Base-by-base conservation (phyloP, 495 filamentous ascomycete genomes). In the Lineolata rhizophorae region DNA sequence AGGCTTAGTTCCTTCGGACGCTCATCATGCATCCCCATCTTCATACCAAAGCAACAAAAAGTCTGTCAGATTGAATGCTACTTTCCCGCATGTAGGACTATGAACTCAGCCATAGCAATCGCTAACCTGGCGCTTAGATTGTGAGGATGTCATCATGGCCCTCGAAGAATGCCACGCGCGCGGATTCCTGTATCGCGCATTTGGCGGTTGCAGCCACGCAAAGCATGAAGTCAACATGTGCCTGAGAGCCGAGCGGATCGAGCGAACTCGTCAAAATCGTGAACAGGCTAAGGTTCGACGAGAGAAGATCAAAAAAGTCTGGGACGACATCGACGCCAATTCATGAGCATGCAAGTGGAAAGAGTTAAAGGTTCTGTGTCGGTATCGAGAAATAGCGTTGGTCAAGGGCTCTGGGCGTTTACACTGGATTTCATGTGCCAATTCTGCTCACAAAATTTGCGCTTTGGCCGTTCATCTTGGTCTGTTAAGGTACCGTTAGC, bases 151-250 rank as follows among this genome's bases (percentile, higher is more conserved):
- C 44, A 93, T 94, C 76, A 67, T 55, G 13, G 74, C 77, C 30
- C 76, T 97, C 36, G 87, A 95, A 34, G 82, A 92, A 60, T 97
- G 87, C 57, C 87, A 97, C 50, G 83, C 80, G 9, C 64, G 65
- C 25, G 85, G 85, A 18, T 95, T 95, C 58, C 48, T 95, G 5
- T 78, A 72, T 63, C 92, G 87, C 50, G 66, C 75, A 1, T 54
- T 77, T 26, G 87, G 87, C 27, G 81, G 73, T 61, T 97, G 87
- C 70, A 95, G 77, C 46, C 64, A 72, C 20, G 67, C 72, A 30
- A 97, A 97, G 52, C 53, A 60, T 18, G 56, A 79, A 16, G 75
- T 97, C 32, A 83, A 74, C 51, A 58, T 65, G 39, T 97, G 87
- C 51, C 63, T 97, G 16, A 62, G 74, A 27, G 70, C 61, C 4